Base-by-base conservation (phyloP, 768 basidiomycete species). In the Panellus pusillus region DNA sequence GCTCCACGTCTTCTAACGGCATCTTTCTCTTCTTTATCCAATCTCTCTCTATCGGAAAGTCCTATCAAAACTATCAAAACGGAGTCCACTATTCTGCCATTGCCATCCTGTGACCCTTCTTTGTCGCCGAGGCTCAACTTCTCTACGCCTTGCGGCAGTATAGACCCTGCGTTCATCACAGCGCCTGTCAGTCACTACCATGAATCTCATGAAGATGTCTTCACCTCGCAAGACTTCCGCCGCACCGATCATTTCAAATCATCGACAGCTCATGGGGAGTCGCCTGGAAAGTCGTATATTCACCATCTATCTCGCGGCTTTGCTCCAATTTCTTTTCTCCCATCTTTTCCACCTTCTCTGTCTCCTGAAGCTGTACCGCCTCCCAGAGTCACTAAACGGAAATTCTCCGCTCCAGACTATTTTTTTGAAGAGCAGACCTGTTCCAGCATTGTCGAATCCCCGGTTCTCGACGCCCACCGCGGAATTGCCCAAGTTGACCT, bases 391-490 rank as follows among this genome's bases (percentile, higher is more conserved):
- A 60, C 31, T 32, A 70, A 67, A 37, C 66, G 65, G 3, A 57
- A 57, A 32, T 45, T 47, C 6, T 48, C 47, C 1, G 35, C 51
- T 1, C 43, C 48, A 15, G 47, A 53, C 27, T 47, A 8, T 15
- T 19, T 45, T 20, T 9, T 13, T 15, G 47, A 46, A 38, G 60
- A 64, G 11, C 45, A 27, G 13, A 58, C 64, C 18, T 39, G 24
- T 13, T 62, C 64, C 18, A 61, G 75, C 39, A 61, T 72, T 47
- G 64, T 75, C 53, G 76, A 75, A 15, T 78, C 82, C 3, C 84
- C 86, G 14, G 71, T 87, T 20, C 71, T 84, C 47, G 79, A 87
- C 55, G 84, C 87, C 6, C 84, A 89, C 61, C 70, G 74, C 38
- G 87, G 87, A 27, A 73, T 89, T 37, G 68, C 71, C 14, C 68